phyloP scores from a whole-genome alignment of 73 alveolate species.

The Paramecium pentaurelia region DNA sequence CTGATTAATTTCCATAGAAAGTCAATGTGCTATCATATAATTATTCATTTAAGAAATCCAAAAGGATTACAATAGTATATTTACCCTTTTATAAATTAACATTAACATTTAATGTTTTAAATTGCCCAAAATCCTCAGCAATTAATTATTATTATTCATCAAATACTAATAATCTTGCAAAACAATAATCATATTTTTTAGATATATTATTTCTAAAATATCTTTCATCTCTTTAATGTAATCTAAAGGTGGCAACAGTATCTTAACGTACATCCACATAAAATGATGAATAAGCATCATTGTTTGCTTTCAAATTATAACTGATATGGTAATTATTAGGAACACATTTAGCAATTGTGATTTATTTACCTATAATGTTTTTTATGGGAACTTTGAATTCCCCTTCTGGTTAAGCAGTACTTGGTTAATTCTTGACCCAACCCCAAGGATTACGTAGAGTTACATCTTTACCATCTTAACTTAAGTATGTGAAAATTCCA shows the following conservation, averaged over 20 bases:
- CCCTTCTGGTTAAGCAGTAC: neutral
- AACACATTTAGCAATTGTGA: neutral
- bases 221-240: constrained; percentile 35
- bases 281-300: constrained; percentile 8
- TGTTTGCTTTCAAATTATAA: neutral
- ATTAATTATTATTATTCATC: neutral
- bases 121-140: neutral
- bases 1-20: neutral
- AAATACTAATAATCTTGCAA: neutral
- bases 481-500: neutral
- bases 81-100: neutral
- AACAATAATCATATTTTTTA: neutral
- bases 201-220: constrained; percentile 10
- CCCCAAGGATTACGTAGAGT: constrained; percentile 40
- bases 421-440: neutral
- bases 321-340: neutral
- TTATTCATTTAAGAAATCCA: neutral
- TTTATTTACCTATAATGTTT: neutral
- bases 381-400: neutral
- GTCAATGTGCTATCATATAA: constrained; percentile 2
- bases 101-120: neutral
- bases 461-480: neutral
- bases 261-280: neutral
- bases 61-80: neutral
- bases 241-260: neutral